Base-by-base conservation (phyloP, 352 stramenopile genomes). In the Blastocystis sp. region DNA sequence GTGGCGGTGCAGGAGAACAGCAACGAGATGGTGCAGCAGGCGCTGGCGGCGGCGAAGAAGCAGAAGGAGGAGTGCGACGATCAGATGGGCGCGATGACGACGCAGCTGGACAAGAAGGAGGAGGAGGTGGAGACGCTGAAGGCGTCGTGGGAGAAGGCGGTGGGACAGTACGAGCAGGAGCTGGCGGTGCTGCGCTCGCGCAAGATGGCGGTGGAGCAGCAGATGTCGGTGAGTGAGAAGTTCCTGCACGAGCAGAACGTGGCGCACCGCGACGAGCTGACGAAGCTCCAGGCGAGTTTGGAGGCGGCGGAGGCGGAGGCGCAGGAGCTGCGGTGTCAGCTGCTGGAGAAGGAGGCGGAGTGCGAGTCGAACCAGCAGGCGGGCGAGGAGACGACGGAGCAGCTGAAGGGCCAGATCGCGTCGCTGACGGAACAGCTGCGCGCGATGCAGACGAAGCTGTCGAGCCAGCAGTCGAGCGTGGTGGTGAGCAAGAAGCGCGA, bases 301-400 rank as follows among this genome's bases (percentile, higher is more conserved):
- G 50, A 70, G 60, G 60, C 24, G 21, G 55, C 13, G 59, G 39
- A 89, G 37, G 67, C 78, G 33, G 63, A 77, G 59, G 33, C 60
- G 13, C 13, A 89, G 67, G 79, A 89, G 33, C 45, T 80, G 51
- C 33, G 50, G 33, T 77, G 67, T 39, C 79, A 89, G 33, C 61
- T 77, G 41, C 31, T 89, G 51, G 79, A 89, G 60, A 69, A 65
- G 26, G 79, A 89, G 39, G 79, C 79, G 37, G 79, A 89, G 60
- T 62, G 78, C 26, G 63, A 80, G 37, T 29, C 63, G 26, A n/a
- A n/a, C 3, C 79, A 89, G 60, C 16, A 51, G 79, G 66, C 6
- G n/a, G 63, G 67, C 1, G 79, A 89, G 31, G 79, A 89, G 50
- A n/a, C 60, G 33, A 16, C 33, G n/a, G 67, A 89, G 39, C 63